Evolutionary conservation across 352 stramenopile species (phyloP), one percentile per base, ranked within the genome.

Genomic region (Globisporangium radiosum): DNA sequence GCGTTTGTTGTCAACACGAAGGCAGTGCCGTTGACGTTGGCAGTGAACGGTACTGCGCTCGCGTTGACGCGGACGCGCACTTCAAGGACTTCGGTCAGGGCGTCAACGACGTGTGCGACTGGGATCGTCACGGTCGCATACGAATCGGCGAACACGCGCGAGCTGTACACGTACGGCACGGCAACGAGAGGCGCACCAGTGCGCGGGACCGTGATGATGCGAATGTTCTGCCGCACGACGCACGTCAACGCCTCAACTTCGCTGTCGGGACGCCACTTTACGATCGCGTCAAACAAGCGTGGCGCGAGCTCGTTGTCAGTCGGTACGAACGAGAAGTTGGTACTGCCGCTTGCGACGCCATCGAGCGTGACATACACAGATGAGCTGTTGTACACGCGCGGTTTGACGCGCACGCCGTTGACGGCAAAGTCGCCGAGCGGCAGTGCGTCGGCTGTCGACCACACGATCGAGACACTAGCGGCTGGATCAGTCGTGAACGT

Each of bases 111-210:
- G 39, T 60, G 9, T 6, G 72, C 40, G 14, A 75, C 39, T 17
- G 70, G 70, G 13, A 73, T 59, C 17, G 64, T 69, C 14, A 75
- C n/a, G 5, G 56, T 51, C 0, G 61, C 64, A 5, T 52, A 56
- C 17, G 47, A 9, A 42, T 51, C 59, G n/a, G 51, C 44, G 33
- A 69, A 71, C 1, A 68, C 62, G 10, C 61, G 71, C 13, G 52
- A 52, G 52, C 70, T 77, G 61, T 68, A 75, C 1, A 61, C 47
- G 37, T 68, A 71, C 5, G 67, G 66, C 13, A 51, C 19, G 9
- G 59, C 43, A 1, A 64, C 55, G 13, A 33, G 61, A 38, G 60
- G 38, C 7, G 52, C 7, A 11, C 25, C 14, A 3, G 7, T 47
- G 36, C 40, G 64, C 19, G 60, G 52, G 39, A 74, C 50, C 4